phyloP scores from a whole-genome alignment of 192 early-diverging fungal genomes.

The Backusella tarrabulga region DNA sequence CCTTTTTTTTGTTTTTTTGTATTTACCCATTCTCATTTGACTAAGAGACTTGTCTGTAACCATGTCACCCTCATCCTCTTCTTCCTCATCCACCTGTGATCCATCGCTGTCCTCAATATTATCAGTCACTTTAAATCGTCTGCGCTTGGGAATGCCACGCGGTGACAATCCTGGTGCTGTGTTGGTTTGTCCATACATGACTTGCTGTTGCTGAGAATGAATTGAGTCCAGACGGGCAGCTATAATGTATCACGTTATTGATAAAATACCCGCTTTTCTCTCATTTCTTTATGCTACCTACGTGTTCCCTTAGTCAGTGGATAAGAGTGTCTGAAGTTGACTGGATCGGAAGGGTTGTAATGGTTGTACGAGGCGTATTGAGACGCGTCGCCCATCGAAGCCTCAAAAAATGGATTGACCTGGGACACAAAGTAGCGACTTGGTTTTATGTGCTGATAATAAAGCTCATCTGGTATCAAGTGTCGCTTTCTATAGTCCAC shows the following conservation, averaged over 20 bases:
- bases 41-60: not conserved
- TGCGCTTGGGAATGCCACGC: not conserved
- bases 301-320: not conserved
- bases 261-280: not conserved
- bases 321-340: constrained; percentile 13
- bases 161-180: not conserved
- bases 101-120: not conserved
- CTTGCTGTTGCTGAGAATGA: not conserved
- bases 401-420: not conserved
- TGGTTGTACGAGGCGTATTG: not conserved
- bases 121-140: not conserved
- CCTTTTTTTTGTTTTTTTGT: not conserved
- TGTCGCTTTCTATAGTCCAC: not conserved
- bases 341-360: constrained; percentile 11
- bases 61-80: not conserved
- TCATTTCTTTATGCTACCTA: not conserved
- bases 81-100: not conserved
- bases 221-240: not conserved
- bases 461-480: not conserved
- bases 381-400: not conserved
- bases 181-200: not conserved
- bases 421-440: not conserved
- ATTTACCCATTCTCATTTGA: not conserved
- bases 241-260: not conserved
- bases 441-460: not conserved